Evolutionary conservation across 805 yeast genomes (phyloP), one percentile per base, ranked within the genome.

Genomic region (Vanderwaltozyma tropicalis): DNA sequence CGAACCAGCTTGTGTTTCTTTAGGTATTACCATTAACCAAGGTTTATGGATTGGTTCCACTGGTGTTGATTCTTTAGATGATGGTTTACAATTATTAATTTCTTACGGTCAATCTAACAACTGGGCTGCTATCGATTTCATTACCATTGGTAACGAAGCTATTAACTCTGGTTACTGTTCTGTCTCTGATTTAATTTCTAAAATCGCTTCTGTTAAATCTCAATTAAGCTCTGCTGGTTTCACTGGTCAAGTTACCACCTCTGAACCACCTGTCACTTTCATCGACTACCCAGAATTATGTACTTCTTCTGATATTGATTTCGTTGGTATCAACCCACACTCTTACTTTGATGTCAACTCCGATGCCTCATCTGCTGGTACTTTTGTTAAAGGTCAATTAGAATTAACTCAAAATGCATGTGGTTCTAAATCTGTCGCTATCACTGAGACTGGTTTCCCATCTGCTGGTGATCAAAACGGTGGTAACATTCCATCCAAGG

Each of bases 401-500:
- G 58, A 50, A 17, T 55, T 78, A 40, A 78, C 78, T 19, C 61
- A 69, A 47, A 61, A 59, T 13, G 62, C 68, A 32, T 87, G 96
- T 65, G 60, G 59, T 36, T 64, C 72, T 21, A 65, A 69, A 57
- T 59, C 63, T 7, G 77, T 83, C 27, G 47, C 66, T 16, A 76
- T 87, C 39, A 78, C 94, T 16, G 96, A 87, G 62, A 86, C 95
- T 5, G 96, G 96, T 31, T 87, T 84, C 57, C 96, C 96, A 50
- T 74, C 79, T 48, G 64, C 67, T 29, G 96, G 96, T 52, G 57
- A 55, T 42, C 64, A 69, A 41, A 76, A 84, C 53, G 96, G 96
- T 39, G 62, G 62, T 35, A 82, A 86, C 48, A 72, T 77, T 28
- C 96, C 96, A 42, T 61, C 75, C 27, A 55, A 61, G 6, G 83